Base-by-base conservation (phyloP, 148 eudicot species). In the Camellia sinensis region DNA sequence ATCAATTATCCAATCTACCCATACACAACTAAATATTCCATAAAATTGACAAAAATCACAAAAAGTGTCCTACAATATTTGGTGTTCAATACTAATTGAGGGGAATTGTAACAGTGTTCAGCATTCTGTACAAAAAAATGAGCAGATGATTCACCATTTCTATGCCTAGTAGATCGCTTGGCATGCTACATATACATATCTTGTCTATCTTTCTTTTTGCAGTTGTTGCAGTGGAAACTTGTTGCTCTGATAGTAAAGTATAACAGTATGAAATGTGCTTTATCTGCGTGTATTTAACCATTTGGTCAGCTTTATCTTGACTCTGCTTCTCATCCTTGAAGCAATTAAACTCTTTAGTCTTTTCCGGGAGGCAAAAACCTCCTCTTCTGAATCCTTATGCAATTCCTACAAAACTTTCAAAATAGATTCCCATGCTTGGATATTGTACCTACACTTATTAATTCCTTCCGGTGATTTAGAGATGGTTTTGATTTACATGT, bases 141-240 rank as follows among this genome's bases (percentile, higher is more conserved):
- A 19, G 22, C 40, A 71, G 74, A 10, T 71, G 57, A 46, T 71
- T 48, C 37, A 71, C 74, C 57, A 71, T 71, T 4, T 71, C 52
- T 46, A 68, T 17, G 4, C 50, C 43, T 46, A 40, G 72, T 44
- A 15, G 72, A 46, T 68, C 19, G 17, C 72, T 43, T 43, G 19
- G 15, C 37, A 3, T 68, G 11, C 50, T 43, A 21, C 48, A 3
- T 68, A 41, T 70, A 29, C 61, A 7, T 57, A 7, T 14, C 21
- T 71, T 48, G 14, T 18, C 56, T 15, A 45, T 10, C 40, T 71
- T 45, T 71, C 40, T 71, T 45, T 71, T 22, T 48, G 72, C 52
- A 3, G 52, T 68, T 68, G 72, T 71, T 7, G 8, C 17, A 71
- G 15, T 57, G 48, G 12, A 9, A 11, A 19, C 57, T 9, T 5